A percentile compares a stretch with the other conserved stretches of the same genome.
phyloP scores from a whole-genome alignment of 2,329 filamentous ascomycete genomes.

The Harringtonia lauricola region DNA sequence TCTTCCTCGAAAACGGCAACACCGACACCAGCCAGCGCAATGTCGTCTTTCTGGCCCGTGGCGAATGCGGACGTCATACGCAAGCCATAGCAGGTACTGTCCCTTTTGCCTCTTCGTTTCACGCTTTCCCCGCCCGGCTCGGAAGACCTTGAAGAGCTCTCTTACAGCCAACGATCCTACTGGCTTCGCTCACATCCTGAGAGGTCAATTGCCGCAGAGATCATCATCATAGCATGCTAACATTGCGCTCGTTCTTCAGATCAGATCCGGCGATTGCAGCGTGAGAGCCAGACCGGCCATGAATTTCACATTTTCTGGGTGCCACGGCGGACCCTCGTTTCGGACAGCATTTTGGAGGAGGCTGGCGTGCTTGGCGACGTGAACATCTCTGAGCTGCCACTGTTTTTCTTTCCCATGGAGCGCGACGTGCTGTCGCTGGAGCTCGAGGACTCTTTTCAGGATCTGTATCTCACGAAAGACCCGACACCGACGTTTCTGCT shows the following conservation, averaged over 20 bases:
- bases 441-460: conserved; percentile 73
- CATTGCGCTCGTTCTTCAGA: conserved; percentile 42
- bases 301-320: conserved; percentile 97
- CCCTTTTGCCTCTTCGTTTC: background rate
- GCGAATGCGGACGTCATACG: conserved; percentile 77
- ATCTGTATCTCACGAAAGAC: conserved; percentile 84
- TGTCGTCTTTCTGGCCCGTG: conserved; percentile 84
- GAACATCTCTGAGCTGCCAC: conserved; percentile 73
- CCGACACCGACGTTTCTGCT: conserved; percentile 82
- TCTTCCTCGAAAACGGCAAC: conserved; percentile 92
- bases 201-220: too few relatives aligned
- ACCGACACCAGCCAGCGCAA: conserved; percentile 90
- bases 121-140: conserved; percentile 5
- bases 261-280: conserved; percentile 82
- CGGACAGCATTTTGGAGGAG: conserved; percentile 84
- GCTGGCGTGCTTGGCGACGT: conserved; percentile 88
- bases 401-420: conserved; percentile 87
- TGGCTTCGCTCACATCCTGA: too few relatives aligned
- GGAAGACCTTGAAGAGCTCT: conserved; percentile 24
- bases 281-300: conserved; percentile 80
- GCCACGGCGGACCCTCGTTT: conserved; percentile 80
- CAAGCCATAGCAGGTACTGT: conserved; percentile 75
- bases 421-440: conserved; percentile 86
- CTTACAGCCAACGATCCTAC: too few relatives aligned
- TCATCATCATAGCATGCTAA: conserved; percentile 51